phyloP scores from a whole-genome alignment of 495 filamentous ascomycete species.

The Wilcoxina mikolae region DNA sequence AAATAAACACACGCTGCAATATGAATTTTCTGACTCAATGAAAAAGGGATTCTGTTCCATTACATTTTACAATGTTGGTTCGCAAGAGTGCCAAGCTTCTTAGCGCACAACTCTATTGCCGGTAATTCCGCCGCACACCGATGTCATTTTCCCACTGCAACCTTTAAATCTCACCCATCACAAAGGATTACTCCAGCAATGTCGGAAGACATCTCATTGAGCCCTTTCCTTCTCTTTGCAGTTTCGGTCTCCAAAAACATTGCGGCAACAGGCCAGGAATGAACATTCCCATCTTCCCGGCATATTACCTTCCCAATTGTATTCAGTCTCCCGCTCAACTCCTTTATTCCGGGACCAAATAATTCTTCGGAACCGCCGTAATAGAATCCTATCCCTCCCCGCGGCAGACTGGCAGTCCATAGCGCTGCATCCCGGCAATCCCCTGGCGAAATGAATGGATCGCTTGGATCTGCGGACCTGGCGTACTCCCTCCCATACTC shows the following conservation, averaged over 20 bases:
- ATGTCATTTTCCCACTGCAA: background rate
- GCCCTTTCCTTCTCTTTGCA: conserved; percentile 42
- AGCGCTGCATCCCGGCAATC: conserved; percentile 44
- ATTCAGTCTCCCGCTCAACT: conserved; percentile 37
- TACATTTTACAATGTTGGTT: too few species aligned
- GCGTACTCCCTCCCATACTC: conserved; percentile 52
- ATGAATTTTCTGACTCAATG: too few species aligned
- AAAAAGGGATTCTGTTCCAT: too few species aligned
- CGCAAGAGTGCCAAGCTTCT: background rate
- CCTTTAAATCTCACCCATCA: background rate
- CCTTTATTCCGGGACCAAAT: conserved; percentile 46
- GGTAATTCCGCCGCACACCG: background rate
- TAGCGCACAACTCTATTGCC: background rate
- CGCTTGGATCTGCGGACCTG: conserved; percentile 34
- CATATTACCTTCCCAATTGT: conserved; percentile 35
- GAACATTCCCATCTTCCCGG: conserved; percentile 47
- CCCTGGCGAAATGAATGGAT: conserved; percentile 52
- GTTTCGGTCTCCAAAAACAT: conserved; percentile 47
- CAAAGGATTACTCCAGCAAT: conserved; percentile 14
- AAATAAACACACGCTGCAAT: too few species aligned
- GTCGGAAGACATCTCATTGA: conserved; percentile 35
- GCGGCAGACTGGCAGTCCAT: conserved; percentile 49
- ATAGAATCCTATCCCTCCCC: conserved; percentile 44
- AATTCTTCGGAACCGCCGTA: conserved; percentile 63
- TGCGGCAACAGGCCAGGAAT: conserved; percentile 64